Conservation (phyloP, 345 rosid genomes). For the Acer negundo region DNA sequence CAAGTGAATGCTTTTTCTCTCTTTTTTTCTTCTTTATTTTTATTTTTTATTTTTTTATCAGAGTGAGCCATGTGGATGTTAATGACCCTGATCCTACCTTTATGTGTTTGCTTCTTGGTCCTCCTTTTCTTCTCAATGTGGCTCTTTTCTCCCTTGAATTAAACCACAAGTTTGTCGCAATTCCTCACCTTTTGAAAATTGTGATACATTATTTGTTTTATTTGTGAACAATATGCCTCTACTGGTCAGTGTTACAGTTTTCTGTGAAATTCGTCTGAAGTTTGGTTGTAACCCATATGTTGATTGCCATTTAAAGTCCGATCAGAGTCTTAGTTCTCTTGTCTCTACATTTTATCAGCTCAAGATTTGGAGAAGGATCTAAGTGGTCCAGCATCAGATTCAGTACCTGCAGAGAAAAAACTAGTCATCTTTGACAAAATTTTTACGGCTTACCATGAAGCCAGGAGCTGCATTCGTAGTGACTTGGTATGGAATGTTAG, state of each 20-base stretch:
- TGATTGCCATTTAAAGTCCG: conserved; percentile 2
- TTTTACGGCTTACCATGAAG: conserved; percentile 91
- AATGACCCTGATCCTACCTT: background rate
- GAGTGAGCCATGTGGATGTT: background rate
- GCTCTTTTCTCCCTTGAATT: background rate
- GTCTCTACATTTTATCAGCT: conserved; percentile 52
- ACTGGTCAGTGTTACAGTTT: background rate
- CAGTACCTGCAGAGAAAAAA: conserved; percentile 79
- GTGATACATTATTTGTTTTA: conserved; percentile 7
- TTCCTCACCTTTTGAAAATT: conserved; percentile 5
- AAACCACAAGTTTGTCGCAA: background rate
- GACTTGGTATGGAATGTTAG: conserved; percentile 66
- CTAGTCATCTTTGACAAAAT: conserved; percentile 76
- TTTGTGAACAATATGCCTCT: conserved; percentile 15
- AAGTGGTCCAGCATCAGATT: conserved; percentile 68
- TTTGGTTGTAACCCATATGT: background rate
- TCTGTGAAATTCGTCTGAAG: background rate
- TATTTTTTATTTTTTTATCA: background rate
- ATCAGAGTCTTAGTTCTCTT: conserved; percentile 18
- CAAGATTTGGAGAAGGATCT: conserved; percentile 98
- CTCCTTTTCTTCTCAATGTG: background rate
- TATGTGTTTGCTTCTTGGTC: background rate
- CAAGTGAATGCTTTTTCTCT: background rate
- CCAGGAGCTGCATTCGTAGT: conserved; percentile 86
- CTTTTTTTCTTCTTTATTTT: background rate